phyloP scores from a whole-genome alignment of 1,139 yeast genomes.

The Blastobotrys indianensis region DNA sequence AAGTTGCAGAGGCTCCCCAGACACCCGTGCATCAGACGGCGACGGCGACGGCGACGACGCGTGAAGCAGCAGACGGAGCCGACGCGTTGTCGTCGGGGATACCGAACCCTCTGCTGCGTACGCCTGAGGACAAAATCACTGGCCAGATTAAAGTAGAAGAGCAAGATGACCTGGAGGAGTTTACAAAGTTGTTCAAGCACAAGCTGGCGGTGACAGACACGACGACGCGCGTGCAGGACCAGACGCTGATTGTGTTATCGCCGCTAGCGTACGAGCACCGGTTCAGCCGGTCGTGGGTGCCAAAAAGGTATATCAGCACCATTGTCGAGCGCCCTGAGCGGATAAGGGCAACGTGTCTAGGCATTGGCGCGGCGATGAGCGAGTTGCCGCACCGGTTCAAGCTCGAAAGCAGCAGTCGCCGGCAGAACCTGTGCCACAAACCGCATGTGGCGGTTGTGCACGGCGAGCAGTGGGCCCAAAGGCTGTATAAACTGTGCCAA shows the following conservation, averaged over 20 bases:
- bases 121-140: too few species aligned
- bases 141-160: neutral
- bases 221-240: neutral
- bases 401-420: constrained; percentile 45
- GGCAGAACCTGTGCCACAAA: constrained; percentile 43
- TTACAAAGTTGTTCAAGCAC: constrained; percentile 6
- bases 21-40: too few species aligned
- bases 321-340: constrained; percentile 85
- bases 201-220: constrained; percentile 8
- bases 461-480: constrained; percentile 66
- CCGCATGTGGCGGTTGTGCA: constrained; percentile 66
- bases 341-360: constrained; percentile 66
- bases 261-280: constrained; percentile 46
- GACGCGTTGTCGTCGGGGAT: too few species aligned
- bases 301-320: constrained; percentile 59
- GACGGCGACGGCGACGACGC: too few species aligned
- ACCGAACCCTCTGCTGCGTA: too few species aligned
- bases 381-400: constrained; percentile 60
- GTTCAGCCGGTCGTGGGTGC: constrained; percentile 71
- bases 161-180: constrained; percentile 10
- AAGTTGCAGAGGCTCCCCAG: too few species aligned
- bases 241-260: constrained; percentile 27
- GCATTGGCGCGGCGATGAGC: constrained; percentile 70
- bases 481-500: constrained; percentile 53
- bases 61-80: too few species aligned